Evolutionary conservation across 1,139 yeast species (phyloP), one percentile per base, ranked within the genome.

Genomic region (Lodderomyces jiufengensis): DNA sequence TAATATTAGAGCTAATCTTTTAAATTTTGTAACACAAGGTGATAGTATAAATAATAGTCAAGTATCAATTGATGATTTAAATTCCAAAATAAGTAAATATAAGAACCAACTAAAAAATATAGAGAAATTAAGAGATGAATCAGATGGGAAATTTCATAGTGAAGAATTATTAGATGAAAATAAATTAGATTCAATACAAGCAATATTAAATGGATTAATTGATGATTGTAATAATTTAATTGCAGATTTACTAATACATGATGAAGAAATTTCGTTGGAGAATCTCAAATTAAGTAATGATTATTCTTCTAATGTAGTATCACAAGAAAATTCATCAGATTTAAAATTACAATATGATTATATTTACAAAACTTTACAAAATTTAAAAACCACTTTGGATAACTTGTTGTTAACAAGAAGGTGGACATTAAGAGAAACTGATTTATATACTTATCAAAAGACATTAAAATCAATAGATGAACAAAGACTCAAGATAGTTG

Each of bases 351-450:
- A 45, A 45, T 38, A 38, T 45, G 37, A 48, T 38, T 26, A 32
- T 9, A 32, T 69, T 18, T 68, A 66, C 48, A 48, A 54, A 26
- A 56, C 59, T 44, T 66, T 92, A 46, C 65, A 77, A 25, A 77
- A 73, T 31, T 69, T 87, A 48, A 86, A 87, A 57, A 69, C 77
- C 18, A 81, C 80, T 14, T 68, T 92, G 44, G 95, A 86, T 50
- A 86, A 85, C 48, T 66, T 92, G 47, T 69, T 88, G 46, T 78
- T 92, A 24, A 92, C 98, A 3, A 80, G 96, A 61, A 77, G 97
- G 57, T 92, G 98, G 98, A 90, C 97, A 2, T 69, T 92, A 61
- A 77, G 98, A 53, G 95, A 88, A 54, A 92, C 97, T 0, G 98
- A 92, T 60, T 69, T 92, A 47, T 92, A 84, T 61, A 73, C 74